phyloP scores from a whole-genome alignment of 768 basidiomycete species.

The Scleroderma bovista region DNA sequence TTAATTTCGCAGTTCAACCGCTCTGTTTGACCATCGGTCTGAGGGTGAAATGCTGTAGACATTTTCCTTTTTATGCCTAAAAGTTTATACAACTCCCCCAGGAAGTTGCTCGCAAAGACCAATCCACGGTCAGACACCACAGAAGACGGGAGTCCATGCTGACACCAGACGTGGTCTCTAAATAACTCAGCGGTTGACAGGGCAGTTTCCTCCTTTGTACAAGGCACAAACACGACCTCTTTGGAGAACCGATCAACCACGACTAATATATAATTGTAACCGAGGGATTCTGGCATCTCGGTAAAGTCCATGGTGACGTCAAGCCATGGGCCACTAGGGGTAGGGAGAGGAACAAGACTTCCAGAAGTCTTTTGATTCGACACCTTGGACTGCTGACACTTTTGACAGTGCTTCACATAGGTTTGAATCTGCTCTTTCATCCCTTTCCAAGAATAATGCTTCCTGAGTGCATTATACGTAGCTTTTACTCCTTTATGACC shows the following conservation, averaged over 20 bases:
- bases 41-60: slow-evolving; percentile 40
- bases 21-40: neutral
- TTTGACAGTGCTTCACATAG: neutral
- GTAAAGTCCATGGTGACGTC: slow-evolving; percentile 30
- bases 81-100: slow-evolving; percentile 19
- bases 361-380: slow-evolving; percentile 21
- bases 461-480: neutral
- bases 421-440: neutral
- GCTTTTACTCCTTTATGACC: neutral
- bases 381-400: neutral
- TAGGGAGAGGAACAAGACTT: slow-evolving; percentile 17
- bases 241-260: slow-evolving; percentile 38
- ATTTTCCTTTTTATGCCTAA: slow-evolving; percentile 30
- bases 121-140: neutral
- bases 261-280: slow-evolving; percentile 28
- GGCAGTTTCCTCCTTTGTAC: slow-evolving; percentile 21
- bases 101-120: slow-evolving; percentile 27
- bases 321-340: slow-evolving; percentile 22
- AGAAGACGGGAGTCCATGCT: slow-evolving; percentile 24
- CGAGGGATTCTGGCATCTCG: slow-evolving; percentile 33
- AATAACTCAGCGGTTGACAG: slow-evolving; percentile 31
- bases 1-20: neutral
- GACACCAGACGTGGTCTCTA: slow-evolving; percentile 29
- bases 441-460: too few relatives aligned
- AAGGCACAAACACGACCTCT: slow-evolving; percentile 38